phyloP scores from a whole-genome alignment of 305 asterid genomes.

The Rubia balearica region DNA sequence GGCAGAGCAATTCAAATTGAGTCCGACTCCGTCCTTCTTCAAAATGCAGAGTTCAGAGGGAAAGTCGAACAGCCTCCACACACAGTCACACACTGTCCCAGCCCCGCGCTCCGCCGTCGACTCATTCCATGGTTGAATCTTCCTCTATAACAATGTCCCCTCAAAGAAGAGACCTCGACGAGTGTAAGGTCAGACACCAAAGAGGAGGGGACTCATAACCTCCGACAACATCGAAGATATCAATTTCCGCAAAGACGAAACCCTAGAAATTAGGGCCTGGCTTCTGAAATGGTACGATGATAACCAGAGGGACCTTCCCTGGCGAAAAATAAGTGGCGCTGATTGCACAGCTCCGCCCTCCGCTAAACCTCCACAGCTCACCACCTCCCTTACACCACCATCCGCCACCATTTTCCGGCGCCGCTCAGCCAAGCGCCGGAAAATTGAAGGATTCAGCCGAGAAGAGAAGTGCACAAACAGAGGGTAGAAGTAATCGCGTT shows the following conservation, averaged over 20 bases:
- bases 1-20: no score
- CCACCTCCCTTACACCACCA: no score
- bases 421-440: no score
- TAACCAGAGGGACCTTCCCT: conserved; percentile 82
- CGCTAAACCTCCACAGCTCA: no score
- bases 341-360: no score
- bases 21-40: conserved; percentile 8
- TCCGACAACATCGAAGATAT: conserved; percentile 70
- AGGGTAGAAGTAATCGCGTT: no score
- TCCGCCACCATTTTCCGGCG: no score
- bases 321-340: conserved; percentile 57
- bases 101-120: conserved; percentile 19
- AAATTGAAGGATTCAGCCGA: no score
- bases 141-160: neutral
- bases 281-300: conserved; percentile 70
- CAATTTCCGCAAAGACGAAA: conserved; percentile 44
- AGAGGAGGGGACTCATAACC: conserved; percentile 5
- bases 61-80: conserved; percentile 3
- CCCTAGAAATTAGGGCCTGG: conserved; percentile 57
- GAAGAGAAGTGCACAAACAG: no score
- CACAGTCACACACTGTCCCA: conserved; percentile 7
- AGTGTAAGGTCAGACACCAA: conserved; percentile 14
- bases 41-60: conserved; percentile 48
- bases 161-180: conserved; percentile 30
- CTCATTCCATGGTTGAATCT: conserved; percentile 21